Base-by-base conservation (phyloP, 2,329 filamentous ascomycete species). In the Fusarium caatingaense region DNA sequence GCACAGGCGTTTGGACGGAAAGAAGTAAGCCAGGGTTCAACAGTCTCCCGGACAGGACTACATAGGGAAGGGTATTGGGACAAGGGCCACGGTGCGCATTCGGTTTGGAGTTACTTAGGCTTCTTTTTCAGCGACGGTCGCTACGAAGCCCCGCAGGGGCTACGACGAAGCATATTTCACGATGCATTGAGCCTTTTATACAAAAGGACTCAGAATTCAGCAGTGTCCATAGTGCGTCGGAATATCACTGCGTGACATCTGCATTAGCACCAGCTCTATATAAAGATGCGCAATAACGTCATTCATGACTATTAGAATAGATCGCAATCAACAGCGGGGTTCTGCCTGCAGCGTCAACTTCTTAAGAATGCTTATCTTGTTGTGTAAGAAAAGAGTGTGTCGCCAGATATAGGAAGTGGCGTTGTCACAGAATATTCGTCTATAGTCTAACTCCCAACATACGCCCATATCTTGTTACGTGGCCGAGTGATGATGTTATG, bases 1-100 rank as follows among this genome's bases (percentile, higher is more conserved):
- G 75, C 59, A 64, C 69, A 44, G 76, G 78, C 78, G 77, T 78
- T 70, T 69, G 61, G 64, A 70, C 66, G 72, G 60, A 71, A 69
- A 68, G 56, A 61, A 49, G 71, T 32, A 47, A 42, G 56, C 42
- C 51, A 57, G 53, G 67, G 60, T 57, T 54, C 64, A 61, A 41
- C 45, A 62, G 68, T 49, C 46, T 56, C 46, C 48, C 44, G 44
- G 50, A 68, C 41, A 68, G 40, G 67, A 50, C 54, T 65, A 56
- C 46, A 55, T 21, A 48, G 42, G 57, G 62, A 59, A 70, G 34
- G 54, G 66, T 42, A 58, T 41, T 28, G 50, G 61, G 49, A 42
- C 53, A 51, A n/a, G 51, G 60, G 46, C 58, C 37, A 66, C 40
- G 51, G 53, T 37, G 59, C 60, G 71, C 74, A 74, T 72, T 55